Percentiles rank a stretch among this genome's conserved stretches.
Evolutionary conservation across 177 flowering plant genomes (phyloP).

Genomic region (Vitis hybrid): DNA sequence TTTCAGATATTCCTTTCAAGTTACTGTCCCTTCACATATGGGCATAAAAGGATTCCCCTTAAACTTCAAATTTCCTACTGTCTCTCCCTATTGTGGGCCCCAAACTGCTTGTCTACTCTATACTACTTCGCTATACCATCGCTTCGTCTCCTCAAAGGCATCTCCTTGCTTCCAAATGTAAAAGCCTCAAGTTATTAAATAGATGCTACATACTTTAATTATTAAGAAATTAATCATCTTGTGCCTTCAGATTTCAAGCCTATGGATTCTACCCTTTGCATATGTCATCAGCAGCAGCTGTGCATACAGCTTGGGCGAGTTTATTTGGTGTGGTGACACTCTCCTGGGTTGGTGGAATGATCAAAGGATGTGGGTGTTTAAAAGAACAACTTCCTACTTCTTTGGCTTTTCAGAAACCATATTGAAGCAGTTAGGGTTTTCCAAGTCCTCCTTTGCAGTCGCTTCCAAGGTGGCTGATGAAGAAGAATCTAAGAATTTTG

Average conservation of each 20-base stretch:
- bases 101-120: constrained; percentile 35
- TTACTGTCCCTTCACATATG: constrained; percentile 26
- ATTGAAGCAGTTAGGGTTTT: constrained; percentile 21
- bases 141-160: constrained; percentile 36
- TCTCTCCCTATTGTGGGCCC: constrained; percentile 36
- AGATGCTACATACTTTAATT: neutral
- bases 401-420: constrained; percentile 32
- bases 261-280: constrained; percentile 48
- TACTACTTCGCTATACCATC: constrained; percentile 41
- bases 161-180: constrained; percentile 53
- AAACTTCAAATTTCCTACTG: constrained; percentile 40
- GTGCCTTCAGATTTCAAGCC: constrained; percentile 37
- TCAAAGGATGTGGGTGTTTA: constrained; percentile 41
- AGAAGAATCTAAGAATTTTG: constrained; percentile 26
- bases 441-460: constrained; percentile 23
- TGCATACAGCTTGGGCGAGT: constrained; percentile 38
- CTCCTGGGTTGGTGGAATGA: constrained; percentile 50
- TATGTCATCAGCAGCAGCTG: constrained; percentile 28
- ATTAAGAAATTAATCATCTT: neutral
- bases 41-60: constrained; percentile 30
- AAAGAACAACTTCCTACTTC: constrained; percentile 38
- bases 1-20: constrained; percentile 27
- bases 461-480: constrained; percentile 32
- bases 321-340: constrained; percentile 30
- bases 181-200: no score